Percentiles rank a stretch among this genome's conserved stretches.
These are phyloP conservation scores for Pyrus hybrid DNA, from an alignment of 331 rosid genomes.

Conservation along the genomic window DNA sequence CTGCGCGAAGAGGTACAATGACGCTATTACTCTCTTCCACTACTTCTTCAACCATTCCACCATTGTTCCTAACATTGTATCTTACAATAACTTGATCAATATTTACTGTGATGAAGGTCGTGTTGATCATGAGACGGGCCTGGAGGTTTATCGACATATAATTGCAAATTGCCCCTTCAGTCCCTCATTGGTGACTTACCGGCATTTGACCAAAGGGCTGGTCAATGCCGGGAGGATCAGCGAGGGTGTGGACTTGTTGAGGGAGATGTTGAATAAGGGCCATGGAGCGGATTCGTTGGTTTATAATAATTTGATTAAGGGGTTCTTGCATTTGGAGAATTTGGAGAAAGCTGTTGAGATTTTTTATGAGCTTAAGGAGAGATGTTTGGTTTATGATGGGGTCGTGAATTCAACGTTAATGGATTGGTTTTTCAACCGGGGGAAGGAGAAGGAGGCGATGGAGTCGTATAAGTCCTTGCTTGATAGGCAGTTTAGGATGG, in stretches of 20 bases:
- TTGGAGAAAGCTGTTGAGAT: constrained; percentile 74
- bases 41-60: constrained; percentile 78
- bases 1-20: constrained; percentile 68
- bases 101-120: constrained; percentile 81
- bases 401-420: constrained; percentile 78
- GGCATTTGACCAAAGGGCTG: constrained; percentile 77
- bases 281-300: constrained; percentile 88
- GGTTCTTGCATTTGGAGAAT: constrained; percentile 62
- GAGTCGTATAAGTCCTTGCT: constrained; percentile 68
- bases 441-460: constrained; percentile 73
- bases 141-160: constrained; percentile 59
- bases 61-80: constrained; percentile 78
- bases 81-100: constrained; percentile 72
- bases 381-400: constrained; percentile 88
- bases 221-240: constrained; percentile 48
- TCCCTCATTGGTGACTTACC: constrained; percentile 72
- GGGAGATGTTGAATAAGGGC: constrained; percentile 82
- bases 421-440: constrained; percentile 67
- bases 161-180: constrained; percentile 65
- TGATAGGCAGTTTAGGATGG: constrained; percentile 66
- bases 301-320: constrained; percentile 60
- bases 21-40: constrained; percentile 68
- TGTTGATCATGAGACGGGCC: constrained; percentile 63
- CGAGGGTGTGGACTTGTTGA: constrained; percentile 70
- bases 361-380: constrained; percentile 79